Evolutionary conservation across 352 stramenopile genomes (phyloP), one percentile per base, ranked within the genome.

Genomic region (Globisporangium takayamanum): DNA sequence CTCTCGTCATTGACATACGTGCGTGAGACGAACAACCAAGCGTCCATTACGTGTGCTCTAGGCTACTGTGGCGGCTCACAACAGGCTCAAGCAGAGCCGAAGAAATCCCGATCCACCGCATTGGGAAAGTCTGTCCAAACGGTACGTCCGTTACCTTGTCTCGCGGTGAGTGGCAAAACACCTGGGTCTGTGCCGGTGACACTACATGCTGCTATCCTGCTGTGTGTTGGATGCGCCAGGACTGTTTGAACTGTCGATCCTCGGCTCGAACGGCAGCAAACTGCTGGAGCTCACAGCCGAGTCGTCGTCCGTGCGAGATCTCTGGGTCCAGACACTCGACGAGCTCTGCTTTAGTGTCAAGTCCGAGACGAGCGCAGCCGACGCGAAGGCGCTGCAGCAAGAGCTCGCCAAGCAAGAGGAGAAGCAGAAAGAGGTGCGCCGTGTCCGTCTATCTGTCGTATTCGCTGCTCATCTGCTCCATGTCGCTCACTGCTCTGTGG

Each of bases 241-340:
- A 3, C 37, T 58, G 26, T 45, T 67, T 12, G 80, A 88, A 46
- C 59, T 87, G 8, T 51, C 87, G 4, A 62, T 90, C 47, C 59
- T 90, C 3, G 72, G 64, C 0, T 60, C 67, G 16, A 80, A 74
- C 44, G 80, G 80, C 1, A 73, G 87, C 39, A 88, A 90, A 30
- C 53, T 90, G 10, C 67, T 90, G 30, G 78, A 90, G 47, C 60
- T 88, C 33, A 78, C 73, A 18, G 78, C 78, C 25, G 57, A 65
- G 46, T 62, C 74, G 2, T 62, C 66, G 16, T 62, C 45, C 18
- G 55, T 77, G 10, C 80, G 80, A 18, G 78, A 90, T 22, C 26
- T 90, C 18, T 90, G 80, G 80, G 68, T 78, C 26, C 78, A 90
- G 55, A 87, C 78, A 3, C 67, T 90, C 25, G 80, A 87, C 25